Conservation (phyloP, 2,329 filamentous ascomycete species). For the Aureobasidium melanogenum region DNA sequence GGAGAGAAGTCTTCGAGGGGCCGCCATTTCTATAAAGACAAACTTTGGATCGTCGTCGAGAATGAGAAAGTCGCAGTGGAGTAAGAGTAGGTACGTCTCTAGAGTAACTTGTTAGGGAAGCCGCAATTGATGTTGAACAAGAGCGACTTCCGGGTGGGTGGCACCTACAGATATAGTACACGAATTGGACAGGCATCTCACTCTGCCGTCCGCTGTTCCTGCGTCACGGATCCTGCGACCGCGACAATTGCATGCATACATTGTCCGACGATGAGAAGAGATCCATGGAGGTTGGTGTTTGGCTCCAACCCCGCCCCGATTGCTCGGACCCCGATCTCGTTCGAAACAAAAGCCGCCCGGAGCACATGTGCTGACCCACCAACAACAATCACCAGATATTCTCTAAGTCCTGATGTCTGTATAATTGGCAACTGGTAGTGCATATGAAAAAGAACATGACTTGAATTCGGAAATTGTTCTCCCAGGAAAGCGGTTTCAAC, state of each 20-base stretch:
- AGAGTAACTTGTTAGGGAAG: neutral
- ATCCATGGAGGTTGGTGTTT: neutral
- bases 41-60: no score
- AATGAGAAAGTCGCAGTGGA: neutral
- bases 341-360: neutral
- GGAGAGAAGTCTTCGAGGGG: slow-evolving; percentile 1
- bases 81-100: slow-evolving; percentile 41
- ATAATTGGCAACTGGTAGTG: neutral
- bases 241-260: neutral
- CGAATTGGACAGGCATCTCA: neutral
- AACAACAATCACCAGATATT: neutral
- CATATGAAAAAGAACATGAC: no score
- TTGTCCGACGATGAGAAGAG: neutral
- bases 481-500: no score
- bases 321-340: neutral
- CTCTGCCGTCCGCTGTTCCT: neutral
- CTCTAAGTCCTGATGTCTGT: neutral
- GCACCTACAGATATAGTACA: neutral
- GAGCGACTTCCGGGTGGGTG: neutral
- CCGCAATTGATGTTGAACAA: neutral
- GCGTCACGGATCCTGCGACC: neutral
- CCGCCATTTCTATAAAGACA: no score
- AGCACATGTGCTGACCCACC: neutral
- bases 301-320: neutral
- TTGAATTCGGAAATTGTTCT: no score